phyloP scores from a whole-genome alignment of 1,284 basidiomycete species.

The Cutaneotrichosporon mucoides region DNA sequence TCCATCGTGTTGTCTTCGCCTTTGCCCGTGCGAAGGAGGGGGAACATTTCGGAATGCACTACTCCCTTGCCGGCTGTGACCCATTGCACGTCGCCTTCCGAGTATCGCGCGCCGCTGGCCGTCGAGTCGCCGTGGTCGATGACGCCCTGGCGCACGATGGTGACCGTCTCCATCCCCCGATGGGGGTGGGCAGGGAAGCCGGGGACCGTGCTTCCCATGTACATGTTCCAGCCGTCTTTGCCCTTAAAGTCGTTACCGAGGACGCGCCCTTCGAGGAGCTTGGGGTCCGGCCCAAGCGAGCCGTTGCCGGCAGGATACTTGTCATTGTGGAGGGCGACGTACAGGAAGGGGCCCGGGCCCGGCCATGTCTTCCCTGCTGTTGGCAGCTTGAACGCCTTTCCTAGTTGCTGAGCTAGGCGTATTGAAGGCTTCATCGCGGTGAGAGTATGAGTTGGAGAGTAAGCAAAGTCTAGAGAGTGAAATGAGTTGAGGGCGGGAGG shows the following conservation, averaged over 20 bases:
- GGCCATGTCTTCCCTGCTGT: slow-evolving; percentile 2
- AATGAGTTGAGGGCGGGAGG: too few relatives aligned
- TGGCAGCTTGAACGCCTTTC: background rate
- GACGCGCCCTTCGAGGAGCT: slow-evolving; percentile 11
- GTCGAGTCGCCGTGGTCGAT: slow-evolving; percentile 19
- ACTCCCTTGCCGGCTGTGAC: slow-evolving; percentile 19
- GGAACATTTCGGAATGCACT: slow-evolving; percentile 20
- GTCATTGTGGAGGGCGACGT: slow-evolving; percentile 13
- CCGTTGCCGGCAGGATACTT: slow-evolving; percentile 8
- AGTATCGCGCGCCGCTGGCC: slow-evolving; percentile 15
- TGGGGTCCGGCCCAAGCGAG: slow-evolving; percentile 5
- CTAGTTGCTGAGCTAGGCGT: background rate
- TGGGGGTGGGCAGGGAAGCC: slow-evolving; percentile 21
- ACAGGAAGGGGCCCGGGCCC: slow-evolving; percentile 16
- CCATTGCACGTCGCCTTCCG: slow-evolving; percentile 21
- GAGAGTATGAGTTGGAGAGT: too few relatives aligned
- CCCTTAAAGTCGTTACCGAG: slow-evolving; percentile 14
- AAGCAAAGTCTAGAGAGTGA: too few relatives aligned
- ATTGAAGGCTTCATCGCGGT: background rate
- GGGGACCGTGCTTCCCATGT: slow-evolving; percentile 11
- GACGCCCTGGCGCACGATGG: slow-evolving; percentile 7
- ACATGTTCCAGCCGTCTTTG: slow-evolving; percentile 17
- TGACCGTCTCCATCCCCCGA: slow-evolving; percentile 15
- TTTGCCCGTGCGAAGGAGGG: slow-evolving; percentile 5
- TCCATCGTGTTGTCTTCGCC: slow-evolving; percentile 13